These are phyloP conservation scores for Huntiella abstrusa DNA, from an alignment of 2,329 filamentous ascomycete species.

Conservation along the genomic window DNA sequence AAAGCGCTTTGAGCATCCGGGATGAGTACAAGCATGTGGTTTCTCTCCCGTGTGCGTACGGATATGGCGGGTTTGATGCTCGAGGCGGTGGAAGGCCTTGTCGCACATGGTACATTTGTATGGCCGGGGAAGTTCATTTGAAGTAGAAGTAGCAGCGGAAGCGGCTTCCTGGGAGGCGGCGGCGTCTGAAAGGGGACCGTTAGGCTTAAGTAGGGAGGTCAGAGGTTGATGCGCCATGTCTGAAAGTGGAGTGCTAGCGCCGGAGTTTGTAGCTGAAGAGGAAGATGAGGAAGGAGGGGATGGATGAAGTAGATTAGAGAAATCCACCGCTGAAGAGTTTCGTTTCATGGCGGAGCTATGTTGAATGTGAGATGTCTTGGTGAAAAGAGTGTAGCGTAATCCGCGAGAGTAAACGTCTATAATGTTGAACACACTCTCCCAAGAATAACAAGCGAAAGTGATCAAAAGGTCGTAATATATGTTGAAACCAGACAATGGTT, in stretches of 20 bases:
- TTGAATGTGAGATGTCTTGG: not conserved
- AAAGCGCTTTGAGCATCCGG: slow-evolving; percentile 92
- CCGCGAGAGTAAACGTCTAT: not conserved
- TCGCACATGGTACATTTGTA: slow-evolving; percentile 99
- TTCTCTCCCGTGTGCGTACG: slow-evolving; percentile 97
- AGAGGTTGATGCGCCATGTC: slow-evolving; percentile 9
- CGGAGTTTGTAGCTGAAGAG: slow-evolving; percentile 9
- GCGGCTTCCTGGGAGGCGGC: slow-evolving; percentile 25
- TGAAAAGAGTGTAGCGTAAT: not conserved
- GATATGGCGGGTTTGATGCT: slow-evolving; percentile 84
- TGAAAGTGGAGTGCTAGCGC: slow-evolving; percentile 8
- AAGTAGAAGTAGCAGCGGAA: slow-evolving; percentile 5
- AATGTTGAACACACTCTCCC: not conserved
- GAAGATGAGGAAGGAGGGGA: slow-evolving; percentile 7
- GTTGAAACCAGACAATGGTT: not conserved
- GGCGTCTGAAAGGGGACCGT: slow-evolving; percentile 35
- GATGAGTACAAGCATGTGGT: slow-evolving; percentile 88
- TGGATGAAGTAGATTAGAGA: slow-evolving; percentile 57
- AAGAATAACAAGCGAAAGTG: not conserved
- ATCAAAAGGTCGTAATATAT: not conserved
- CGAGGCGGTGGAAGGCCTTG: slow-evolving; percentile 93
- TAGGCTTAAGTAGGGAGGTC: slow-evolving; percentile 33
- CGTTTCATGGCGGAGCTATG: slow-evolving; percentile 50
- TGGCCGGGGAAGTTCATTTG: slow-evolving; percentile 65
- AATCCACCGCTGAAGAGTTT: slow-evolving; percentile 54